Percentiles rank a stretch among this genome's conserved stretches.
Evolutionary conservation across 345 rosid genomes (phyloP).

Genomic region (Eucalyptus tenuipes): DNA sequence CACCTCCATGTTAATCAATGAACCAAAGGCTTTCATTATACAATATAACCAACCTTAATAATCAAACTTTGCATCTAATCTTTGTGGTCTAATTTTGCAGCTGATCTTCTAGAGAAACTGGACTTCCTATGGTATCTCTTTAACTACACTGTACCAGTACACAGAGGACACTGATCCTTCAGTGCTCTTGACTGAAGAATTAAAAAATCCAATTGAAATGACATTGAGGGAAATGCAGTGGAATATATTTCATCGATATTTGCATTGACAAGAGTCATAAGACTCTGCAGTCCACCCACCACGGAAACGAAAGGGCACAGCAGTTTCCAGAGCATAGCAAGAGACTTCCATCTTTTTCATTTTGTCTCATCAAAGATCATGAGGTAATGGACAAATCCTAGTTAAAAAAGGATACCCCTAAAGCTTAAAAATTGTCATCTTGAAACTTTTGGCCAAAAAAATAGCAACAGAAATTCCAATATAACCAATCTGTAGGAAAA

Average conservation of each 20-base stretch:
- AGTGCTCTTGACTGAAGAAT: not conserved
- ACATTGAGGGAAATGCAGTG: not conserved
- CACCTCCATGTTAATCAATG: not conserved
- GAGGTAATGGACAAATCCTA: not conserved
- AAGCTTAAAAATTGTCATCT: not conserved
- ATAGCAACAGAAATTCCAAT: not conserved
- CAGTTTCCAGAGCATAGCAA: not conserved
- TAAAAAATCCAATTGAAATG: not conserved
- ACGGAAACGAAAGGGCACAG: not conserved
- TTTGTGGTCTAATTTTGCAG: not conserved
- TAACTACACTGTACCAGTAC: not conserved
- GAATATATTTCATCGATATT: not conserved
- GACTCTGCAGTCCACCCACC: not conserved
- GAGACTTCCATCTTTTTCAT: not conserved
- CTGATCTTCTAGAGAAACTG: not conserved
- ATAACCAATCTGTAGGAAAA: not conserved
- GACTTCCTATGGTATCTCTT: not conserved
- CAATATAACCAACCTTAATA: not conserved
- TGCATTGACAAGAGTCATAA: not conserved
- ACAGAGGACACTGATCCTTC: not conserved
- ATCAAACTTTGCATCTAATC: not conserved
- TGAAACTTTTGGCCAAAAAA: not conserved
- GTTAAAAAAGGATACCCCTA: not conserved
- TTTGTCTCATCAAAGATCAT: not conserved
- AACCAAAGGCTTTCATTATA: not conserved